phyloP scores from a whole-genome alignment of 1,284 basidiomycete species.

The Cryptococcus sp. region DNA sequence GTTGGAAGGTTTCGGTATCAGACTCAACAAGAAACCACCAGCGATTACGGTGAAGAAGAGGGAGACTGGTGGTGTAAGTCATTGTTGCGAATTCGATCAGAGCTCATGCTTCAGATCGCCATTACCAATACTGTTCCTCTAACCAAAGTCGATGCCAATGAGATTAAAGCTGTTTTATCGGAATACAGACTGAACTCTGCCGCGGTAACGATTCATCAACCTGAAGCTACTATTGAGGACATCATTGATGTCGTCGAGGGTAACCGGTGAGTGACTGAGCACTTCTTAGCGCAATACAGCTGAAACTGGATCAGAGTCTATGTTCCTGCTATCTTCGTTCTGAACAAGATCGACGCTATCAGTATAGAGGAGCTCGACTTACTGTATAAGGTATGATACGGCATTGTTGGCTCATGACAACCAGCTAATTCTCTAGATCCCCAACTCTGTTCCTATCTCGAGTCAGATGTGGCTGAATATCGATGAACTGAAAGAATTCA shows the following conservation, averaged over 20 bases:
- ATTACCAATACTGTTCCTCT: slow-evolving; percentile 95
- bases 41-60: slow-evolving; percentile 83
- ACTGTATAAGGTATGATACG: slow-evolving; percentile 54
- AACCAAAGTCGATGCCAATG: slow-evolving; percentile 92
- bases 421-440: slow-evolving; percentile 57
- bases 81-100: slow-evolving; percentile 6
- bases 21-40: slow-evolving; percentile 92
- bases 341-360: slow-evolving; percentile 87
- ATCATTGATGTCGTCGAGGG: slow-evolving; percentile 95
- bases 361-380: slow-evolving; percentile 98
- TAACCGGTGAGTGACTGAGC: slow-evolving; percentile 58
- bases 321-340: slow-evolving; percentile 81
- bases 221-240: slow-evolving; percentile 91
- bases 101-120: slow-evolving; percentile 53
- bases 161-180: slow-evolving; percentile 91
- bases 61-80: slow-evolving; percentile 74
- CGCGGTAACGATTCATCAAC: slow-evolving; percentile 91
- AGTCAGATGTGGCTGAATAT: slow-evolving; percentile 90
- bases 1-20: slow-evolving; percentile 93
- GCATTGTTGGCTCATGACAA: background rate
- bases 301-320: slow-evolving; percentile 64
- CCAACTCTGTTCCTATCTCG: slow-evolving; percentile 82
- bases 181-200: slow-evolving; percentile 86
- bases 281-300: background rate
- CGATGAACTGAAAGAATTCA: slow-evolving; percentile 84